Conservation (phyloP, 495 filamentous ascomycete genomes). For the Cercophora newfieldiana region DNA sequence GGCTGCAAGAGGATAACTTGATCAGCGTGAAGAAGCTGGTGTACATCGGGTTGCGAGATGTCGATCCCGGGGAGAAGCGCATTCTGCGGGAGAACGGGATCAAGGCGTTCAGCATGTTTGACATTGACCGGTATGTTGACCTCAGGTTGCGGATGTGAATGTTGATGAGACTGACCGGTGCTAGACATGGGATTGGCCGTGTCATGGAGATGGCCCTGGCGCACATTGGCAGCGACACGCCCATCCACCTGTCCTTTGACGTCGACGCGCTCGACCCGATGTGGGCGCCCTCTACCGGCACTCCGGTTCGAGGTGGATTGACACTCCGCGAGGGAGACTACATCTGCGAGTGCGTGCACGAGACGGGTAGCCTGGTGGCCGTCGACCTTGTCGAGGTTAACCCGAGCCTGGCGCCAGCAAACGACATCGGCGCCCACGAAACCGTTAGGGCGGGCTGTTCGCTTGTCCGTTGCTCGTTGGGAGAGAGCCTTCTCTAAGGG, state of each 20-base stretch:
- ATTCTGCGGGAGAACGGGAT: constrained; percentile 85
- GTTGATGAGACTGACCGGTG: constrained; percentile 16
- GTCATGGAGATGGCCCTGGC: constrained; percentile 97
- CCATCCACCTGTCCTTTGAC: constrained; percentile 96
- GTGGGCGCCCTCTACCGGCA: constrained; percentile 95
- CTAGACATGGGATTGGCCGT: constrained; percentile 84
- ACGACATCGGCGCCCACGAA: constrained; percentile 70
- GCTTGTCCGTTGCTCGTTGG: constrained; percentile 85
- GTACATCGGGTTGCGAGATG: constrained; percentile 94
- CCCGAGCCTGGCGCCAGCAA: constrained; percentile 68
- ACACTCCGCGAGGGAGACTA: constrained; percentile 96
- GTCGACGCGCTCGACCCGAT: constrained; percentile 95
- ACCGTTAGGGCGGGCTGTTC: constrained; percentile 90
- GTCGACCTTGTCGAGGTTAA: constrained; percentile 98
- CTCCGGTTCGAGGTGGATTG: constrained; percentile 90
- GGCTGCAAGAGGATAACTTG: constrained; percentile 64
- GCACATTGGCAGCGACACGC: constrained; percentile 89
- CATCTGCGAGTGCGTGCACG: constrained; percentile 94
- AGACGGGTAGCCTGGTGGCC: constrained; percentile 86
- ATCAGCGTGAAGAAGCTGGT: constrained; percentile 81
- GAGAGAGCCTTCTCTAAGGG: constrained; percentile 83
- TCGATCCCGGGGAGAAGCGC: constrained; percentile 88
- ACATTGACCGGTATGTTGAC: constrained; percentile 75
- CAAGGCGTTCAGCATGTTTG: constrained; percentile 97
- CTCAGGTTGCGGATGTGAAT: constrained; percentile 8